These are phyloP conservation scores for Populus hybrid DNA, from an alignment of 441 rosid species.

Conservation along the genomic window DNA sequence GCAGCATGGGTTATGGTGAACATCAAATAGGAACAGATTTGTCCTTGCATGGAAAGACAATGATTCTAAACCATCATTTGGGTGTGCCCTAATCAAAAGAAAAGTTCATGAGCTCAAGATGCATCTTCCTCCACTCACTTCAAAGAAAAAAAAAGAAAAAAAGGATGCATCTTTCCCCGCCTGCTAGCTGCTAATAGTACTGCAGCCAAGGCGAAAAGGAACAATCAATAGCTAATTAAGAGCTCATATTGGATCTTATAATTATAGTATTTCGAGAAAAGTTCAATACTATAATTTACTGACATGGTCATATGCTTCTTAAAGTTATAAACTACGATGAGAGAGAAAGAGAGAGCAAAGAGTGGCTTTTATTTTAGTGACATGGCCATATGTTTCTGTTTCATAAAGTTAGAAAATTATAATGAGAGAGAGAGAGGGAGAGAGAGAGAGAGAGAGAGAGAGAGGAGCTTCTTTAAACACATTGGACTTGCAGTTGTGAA, in stretches of 20 bases:
- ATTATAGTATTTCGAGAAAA: constrained; percentile 19
- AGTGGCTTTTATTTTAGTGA: constrained; percentile 35
- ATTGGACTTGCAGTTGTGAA: not conserved
- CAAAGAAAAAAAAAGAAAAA: not conserved
- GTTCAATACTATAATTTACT: constrained; percentile 12
- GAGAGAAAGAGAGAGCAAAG: constrained; percentile 9
- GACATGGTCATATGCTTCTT: constrained; percentile 44
- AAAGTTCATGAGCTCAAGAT: not conserved
- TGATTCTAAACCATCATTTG: not conserved
- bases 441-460: constrained; percentile 11
- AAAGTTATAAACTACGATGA: constrained; percentile 31
- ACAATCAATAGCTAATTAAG: constrained; percentile 2
- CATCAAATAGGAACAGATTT: not conserved
- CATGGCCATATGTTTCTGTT: constrained; percentile 41
- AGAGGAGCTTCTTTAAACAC: constrained; percentile 11
- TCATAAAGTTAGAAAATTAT: constrained; percentile 31
- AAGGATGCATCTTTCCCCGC: not conserved
- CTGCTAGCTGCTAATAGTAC: not conserved
- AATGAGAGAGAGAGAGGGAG: constrained; percentile 27
- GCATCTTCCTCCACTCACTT: not conserved
- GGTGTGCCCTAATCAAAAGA: not conserved
- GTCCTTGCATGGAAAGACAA: constrained; percentile 4
- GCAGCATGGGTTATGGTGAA: not conserved
- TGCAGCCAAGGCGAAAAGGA: not conserved
- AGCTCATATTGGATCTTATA: not conserved